Evolutionary conservation across 345 rosid species (phyloP).

Genomic region (Angophora floribunda): DNA sequence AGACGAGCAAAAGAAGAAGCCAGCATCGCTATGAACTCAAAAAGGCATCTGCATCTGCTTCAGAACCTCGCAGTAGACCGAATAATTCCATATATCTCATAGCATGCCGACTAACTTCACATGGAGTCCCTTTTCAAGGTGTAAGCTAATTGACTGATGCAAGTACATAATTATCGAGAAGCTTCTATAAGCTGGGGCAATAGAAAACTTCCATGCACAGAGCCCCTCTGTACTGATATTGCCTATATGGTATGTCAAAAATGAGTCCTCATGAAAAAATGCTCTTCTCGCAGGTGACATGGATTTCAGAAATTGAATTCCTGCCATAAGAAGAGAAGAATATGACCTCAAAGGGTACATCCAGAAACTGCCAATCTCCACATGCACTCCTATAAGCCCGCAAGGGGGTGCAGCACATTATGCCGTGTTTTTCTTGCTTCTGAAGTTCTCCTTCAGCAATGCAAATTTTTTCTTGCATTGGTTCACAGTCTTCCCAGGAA

Average conservation of each 20-base stretch:
- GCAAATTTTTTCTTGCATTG: constrained; percentile 96
- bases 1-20: background rate
- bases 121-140: background rate
- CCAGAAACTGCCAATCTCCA: background rate
- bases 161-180: background rate
- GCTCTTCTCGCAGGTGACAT: background rate
- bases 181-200: background rate
- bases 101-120: background rate
- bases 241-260: background rate
- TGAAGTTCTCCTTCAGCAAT: constrained; percentile 66
- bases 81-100: background rate
- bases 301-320: background rate
- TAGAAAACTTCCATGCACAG: background rate
- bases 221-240: background rate
- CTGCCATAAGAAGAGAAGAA: background rate
- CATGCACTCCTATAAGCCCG: background rate
- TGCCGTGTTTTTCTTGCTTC: constrained; percentile 57
- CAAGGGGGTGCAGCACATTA: constrained; percentile 4
- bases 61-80: background rate
- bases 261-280: background rate
- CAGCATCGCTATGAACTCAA: background rate
- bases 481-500: constrained; percentile 84
- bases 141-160: background rate
- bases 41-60: background rate
- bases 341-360: background rate